Base-by-base conservation (phyloP, 2,329 filamentous ascomycete species). In the Ilyonectria robusta region DNA sequence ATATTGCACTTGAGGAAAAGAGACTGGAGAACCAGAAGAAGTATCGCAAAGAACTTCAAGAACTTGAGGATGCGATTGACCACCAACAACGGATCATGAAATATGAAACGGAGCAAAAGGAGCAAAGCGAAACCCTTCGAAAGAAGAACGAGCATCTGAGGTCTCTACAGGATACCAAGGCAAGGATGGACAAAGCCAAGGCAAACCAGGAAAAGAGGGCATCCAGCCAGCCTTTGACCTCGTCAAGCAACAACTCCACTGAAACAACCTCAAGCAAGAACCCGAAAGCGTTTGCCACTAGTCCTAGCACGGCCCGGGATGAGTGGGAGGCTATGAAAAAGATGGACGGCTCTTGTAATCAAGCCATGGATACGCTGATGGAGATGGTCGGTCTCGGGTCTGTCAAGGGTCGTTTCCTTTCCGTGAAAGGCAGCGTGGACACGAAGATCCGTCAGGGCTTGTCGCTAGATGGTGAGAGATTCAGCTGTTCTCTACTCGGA, bases 361-460 rank as follows among this genome's bases (percentile, higher is more conserved):
- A 78, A 0, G 82, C 86, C 0, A 72, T 94, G 0, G 91, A 94
- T 65, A 75, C 82, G 0, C 74, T 95, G 9, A 94, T 94, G 89
- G 78, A 76, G 0, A 90, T 94, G 88, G 89, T 92, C 48, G 92
- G 93, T 0, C 82, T 95, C 0, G 92, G 94, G 70, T 80, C 85
- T 0, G 90, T 94, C 46, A 95, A 95, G 69, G 73, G 83, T 2
- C 77, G 88, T 13, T 88, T 94, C 26, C 78, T 95, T 0, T 72
- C 75, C 0, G 88, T 93, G 75, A 94, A 94, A 70, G 79, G 81
- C 0, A 88, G 84, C 48, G 84, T 94, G 0, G 91, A 94, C 44
- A 88, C 85, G 0, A 79, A 84, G 0, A 72, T 89, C 0, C 83
- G 89, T 0, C 92, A 94, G 75, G 81, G 81, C 0, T 79, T 88